Percentiles rank a stretch among this genome's conserved stretches.
Conservation (phyloP, 345 rosid genomes). For the Kandelia obovata region DNA sequence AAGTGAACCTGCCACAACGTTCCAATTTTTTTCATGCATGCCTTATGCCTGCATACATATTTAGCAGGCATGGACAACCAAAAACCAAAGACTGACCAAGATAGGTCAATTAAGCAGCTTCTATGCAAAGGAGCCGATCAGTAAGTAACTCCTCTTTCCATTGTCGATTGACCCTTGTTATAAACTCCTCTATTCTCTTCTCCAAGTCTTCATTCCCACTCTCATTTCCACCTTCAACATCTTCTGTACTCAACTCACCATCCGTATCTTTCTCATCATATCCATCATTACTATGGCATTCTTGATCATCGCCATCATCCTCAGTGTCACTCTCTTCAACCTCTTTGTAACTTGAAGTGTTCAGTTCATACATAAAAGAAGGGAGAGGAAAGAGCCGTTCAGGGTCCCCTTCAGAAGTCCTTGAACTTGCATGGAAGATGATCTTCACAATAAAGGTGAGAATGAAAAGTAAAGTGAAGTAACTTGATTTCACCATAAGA, state of each 20-base stretch:
- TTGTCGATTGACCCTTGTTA: slow-evolving; percentile 20
- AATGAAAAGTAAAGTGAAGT: slow-evolving; percentile 17
- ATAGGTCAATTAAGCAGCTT: slow-evolving; percentile 4
- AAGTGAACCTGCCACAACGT: too few species aligned
- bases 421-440: slow-evolving; percentile 15
- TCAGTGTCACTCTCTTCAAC: slow-evolving; percentile 1
- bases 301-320: background rate
- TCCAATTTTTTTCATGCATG: too few species aligned
- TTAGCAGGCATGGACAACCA: too few species aligned
- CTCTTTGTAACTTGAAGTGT: background rate
- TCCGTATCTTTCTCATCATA: slow-evolving; percentile 17
- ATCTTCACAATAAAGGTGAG: slow-evolving; percentile 18
- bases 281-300: slow-evolving; percentile 2
- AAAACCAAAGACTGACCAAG: background rate
- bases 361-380: background rate
- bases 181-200: slow-evolving; percentile 25
- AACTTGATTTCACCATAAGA: slow-evolving; percentile 18
- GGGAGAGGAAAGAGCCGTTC: slow-evolving; percentile 7
- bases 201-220: slow-evolving; percentile 12
- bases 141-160: slow-evolving; percentile 26
- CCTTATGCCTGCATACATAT: too few species aligned
- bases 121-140: slow-evolving; percentile 16
- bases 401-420: slow-evolving; percentile 11
- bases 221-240: slow-evolving; percentile 13
- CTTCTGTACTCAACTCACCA: background rate